Conservation (phyloP, 1,284 basidiomycete genomes). For the Meira miltonrushii region DNA sequence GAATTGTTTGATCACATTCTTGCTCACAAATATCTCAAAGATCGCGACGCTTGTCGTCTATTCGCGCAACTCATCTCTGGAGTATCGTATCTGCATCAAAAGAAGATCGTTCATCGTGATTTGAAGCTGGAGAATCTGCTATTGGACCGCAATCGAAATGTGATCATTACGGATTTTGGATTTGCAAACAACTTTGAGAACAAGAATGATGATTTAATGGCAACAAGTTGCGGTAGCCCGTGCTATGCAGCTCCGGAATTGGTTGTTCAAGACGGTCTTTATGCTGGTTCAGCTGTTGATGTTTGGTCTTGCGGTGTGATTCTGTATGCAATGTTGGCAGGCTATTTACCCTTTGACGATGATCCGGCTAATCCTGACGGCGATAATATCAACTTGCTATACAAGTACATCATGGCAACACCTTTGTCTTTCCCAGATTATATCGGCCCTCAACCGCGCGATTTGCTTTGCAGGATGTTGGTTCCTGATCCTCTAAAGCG, state of each 20-base stretch:
- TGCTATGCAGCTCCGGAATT: conserved; percentile 98
- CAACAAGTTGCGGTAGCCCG: conserved; percentile 92
- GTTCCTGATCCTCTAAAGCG: conserved; percentile 47
- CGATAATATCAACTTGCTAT: conserved; percentile 98
- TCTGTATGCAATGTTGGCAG: conserved; percentile 97
- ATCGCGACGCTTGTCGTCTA: conserved; percentile 88
- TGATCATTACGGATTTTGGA: conserved; percentile 99
- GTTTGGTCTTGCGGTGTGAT: conserved; percentile 99
- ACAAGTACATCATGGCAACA: conserved; percentile 84
- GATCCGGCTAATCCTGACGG: conserved; percentile 98
- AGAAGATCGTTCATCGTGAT: conserved; percentile 98
- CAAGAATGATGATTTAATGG: conserved; percentile 84
- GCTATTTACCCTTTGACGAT: conserved; percentile 99
- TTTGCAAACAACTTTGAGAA: conserved; percentile 92
- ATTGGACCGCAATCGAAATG: conserved; percentile 92
- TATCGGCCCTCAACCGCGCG: conserved; percentile 47
- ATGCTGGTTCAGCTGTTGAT: conserved; percentile 96
- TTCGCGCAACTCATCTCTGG: conserved; percentile 98
- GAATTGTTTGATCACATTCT: conserved; percentile 99
- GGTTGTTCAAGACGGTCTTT: conserved; percentile 95
- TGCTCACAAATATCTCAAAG: conserved; percentile 91
- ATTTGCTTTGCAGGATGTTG: conserved; percentile 47
- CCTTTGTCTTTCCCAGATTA: conserved; percentile 51
- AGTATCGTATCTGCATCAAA: conserved; percentile 97
- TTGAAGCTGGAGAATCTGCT: conserved; percentile 97